Base-by-base conservation (phyloP, 345 rosid genomes). In the Stellera chamaejasme region DNA sequence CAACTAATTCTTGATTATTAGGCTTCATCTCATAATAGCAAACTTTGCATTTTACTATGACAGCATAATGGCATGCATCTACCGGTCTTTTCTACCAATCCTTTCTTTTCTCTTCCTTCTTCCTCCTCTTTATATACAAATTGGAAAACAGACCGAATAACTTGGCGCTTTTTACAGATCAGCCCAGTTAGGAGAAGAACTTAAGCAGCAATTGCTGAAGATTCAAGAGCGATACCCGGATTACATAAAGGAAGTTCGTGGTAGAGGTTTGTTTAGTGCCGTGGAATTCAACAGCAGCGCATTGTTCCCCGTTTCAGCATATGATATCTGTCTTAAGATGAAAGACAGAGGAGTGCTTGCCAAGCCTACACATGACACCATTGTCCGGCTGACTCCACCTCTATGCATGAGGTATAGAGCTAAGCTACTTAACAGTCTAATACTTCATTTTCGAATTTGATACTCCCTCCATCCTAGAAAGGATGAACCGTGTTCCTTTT, bases 331-430 rank as follows among this genome's bases (percentile, higher is more conserved):
- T 72, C 81, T 89, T 52, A 86, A 79, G 79, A 69, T 91, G 85
- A 91, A 85, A 78, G 96, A 77, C 45, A 79, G 94, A 66, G 96
- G 99, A 66, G 70, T 93, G 47, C 94, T 93, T 42, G 96, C 97
- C 48, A 93, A 93, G 76, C 96, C 99, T 9, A 89, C 99, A 2
- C 97, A 93, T 65, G 72, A 81, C 51, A 79, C 91, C 10, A 84
- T 93, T 58, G 96, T 93, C 57, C 85, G 97, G 62, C 75, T 93
- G 68, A 89, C 97, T 60, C 97, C 99, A 52, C 97, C 99, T 23
- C 94, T 93, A 56, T 77, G 83, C 64, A 79, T 93, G 45, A 93
- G 99, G 99, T 88, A 75, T 66, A 23, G 36, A 14, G 65, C 49
- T 64, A 32, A 14, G 50, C 49, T n/a, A 32, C 39, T 32, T 32